Percentiles rank a stretch among this genome's conserved stretches.
Conservation (phyloP, 352 stramenopile species). For the Phytophthora hybrid region DNA sequence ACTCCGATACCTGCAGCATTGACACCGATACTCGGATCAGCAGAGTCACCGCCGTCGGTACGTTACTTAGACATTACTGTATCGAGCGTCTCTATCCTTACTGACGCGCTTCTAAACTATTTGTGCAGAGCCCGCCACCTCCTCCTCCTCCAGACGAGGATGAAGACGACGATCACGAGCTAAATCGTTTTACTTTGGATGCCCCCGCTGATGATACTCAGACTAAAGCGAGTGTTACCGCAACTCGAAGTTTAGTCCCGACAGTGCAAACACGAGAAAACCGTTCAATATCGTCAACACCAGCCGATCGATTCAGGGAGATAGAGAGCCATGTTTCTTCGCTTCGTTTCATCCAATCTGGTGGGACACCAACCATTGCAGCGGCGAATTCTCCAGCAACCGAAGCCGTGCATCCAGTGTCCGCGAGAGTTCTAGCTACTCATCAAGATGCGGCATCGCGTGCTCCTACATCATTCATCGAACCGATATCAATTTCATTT, state of each 20-base stretch:
- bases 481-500: constrained; percentile 36
- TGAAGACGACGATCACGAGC: constrained; percentile 41
- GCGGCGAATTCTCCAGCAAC: constrained; percentile 15
- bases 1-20: not conserved
- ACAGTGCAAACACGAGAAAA: not conserved
- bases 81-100: not conserved
- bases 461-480: constrained; percentile 14
- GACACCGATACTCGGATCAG: not conserved
- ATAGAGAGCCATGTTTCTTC: constrained; percentile 49
- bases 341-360: constrained; percentile 38
- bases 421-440: constrained; percentile 4
- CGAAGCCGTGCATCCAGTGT: constrained; percentile 28
- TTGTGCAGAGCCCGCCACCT: constrained; percentile 52
- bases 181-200: constrained; percentile 43
- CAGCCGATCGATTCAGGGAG: constrained; percentile 43
- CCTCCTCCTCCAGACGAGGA: constrained; percentile 64
- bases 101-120: not conserved
- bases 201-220: not conserved
- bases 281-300: not conserved
- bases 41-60: constrained; percentile 35
- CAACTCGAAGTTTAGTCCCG: not conserved
- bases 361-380: constrained; percentile 7
- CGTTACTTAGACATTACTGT: not conserved
- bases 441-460: not conserved
- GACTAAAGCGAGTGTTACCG: not conserved